A percentile compares a stretch with the other conserved stretches of the same genome.
Conservation (phyloP, 1,284 basidiomycete genomes). For the Coniferiporia weirii region DNA sequence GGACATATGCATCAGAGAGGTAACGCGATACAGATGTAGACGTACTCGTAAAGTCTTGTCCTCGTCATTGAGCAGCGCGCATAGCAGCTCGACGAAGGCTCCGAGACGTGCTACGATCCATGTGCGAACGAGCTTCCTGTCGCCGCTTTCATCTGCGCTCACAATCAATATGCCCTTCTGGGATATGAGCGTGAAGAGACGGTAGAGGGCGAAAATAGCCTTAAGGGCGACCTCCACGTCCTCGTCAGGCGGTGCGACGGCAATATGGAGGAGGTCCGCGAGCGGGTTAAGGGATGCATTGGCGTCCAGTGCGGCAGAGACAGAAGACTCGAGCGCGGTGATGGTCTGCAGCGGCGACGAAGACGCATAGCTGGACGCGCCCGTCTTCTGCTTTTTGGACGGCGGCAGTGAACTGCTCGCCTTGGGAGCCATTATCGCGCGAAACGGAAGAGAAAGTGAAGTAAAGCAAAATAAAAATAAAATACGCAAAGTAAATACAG, state of each 20-base stretch:
- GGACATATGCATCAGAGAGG: background rate
- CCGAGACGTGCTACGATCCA: conserved; percentile 75
- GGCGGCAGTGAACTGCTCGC: background rate
- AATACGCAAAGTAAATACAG: too few species aligned
- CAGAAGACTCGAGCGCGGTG: conserved; percentile 41
- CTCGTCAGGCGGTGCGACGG: conserved; percentile 31
- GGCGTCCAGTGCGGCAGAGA: conserved; percentile 43
- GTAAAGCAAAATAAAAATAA: too few species aligned
- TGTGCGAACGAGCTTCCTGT: conserved; percentile 58
- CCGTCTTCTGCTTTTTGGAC: conserved; percentile 9
- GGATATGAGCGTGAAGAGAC: conserved; percentile 70
- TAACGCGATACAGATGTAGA: background rate
- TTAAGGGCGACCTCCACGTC: conserved; percentile 61
- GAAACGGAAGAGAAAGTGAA: background rate
- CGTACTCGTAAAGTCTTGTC: conserved; percentile 59
- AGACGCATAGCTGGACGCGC: background rate
- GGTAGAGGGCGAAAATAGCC: conserved; percentile 77
- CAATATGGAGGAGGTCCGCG: conserved; percentile 67
- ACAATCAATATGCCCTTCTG: conserved; percentile 50
- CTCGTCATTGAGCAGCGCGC: conserved; percentile 67
- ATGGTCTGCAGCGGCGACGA: background rate
- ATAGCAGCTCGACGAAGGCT: conserved; percentile 61
- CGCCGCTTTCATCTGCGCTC: conserved; percentile 40
- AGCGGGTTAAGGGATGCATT: conserved; percentile 75
- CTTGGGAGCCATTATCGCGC: background rate